A percentile compares a stretch with the other conserved stretches of the same genome.
phyloP scores from a whole-genome alignment of 2,329 filamentous ascomycete species.

The Ophiocordyceps camponoti-floridani region DNA sequence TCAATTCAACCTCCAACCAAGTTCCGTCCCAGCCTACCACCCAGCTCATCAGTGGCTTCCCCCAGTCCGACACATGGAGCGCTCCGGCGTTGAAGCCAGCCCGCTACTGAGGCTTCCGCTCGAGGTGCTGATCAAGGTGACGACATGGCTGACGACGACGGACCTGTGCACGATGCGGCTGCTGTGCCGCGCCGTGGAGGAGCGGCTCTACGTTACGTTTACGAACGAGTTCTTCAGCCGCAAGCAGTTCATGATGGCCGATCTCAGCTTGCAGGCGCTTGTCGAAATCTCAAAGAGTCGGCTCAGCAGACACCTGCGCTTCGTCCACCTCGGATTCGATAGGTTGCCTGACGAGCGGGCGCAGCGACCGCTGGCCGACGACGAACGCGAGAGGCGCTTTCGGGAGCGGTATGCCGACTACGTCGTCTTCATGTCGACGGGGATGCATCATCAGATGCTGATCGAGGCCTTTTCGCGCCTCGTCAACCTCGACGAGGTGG shows the following conservation, averaged over 20 bases:
- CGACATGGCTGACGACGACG: conserved; percentile 29
- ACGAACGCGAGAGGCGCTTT: conserved; percentile 4
- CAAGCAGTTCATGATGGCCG: conserved; percentile 46
- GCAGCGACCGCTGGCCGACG: conserved; percentile 2
- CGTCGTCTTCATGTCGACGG: conserved; percentile 19
- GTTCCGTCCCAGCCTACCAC: too few relatives aligned
- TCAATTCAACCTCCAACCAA: too few relatives aligned
- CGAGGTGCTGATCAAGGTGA: conserved; percentile 40
- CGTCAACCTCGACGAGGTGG: conserved; percentile 33
- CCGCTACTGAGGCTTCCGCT: conserved; percentile 26
- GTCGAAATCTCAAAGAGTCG: conserved; percentile 31
- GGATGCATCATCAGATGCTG: conserved; percentile 33
- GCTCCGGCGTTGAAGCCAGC: neutral
- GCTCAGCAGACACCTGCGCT: conserved; percentile 18
- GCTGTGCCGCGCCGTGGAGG: conserved; percentile 35
- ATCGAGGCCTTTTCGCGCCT: conserved; percentile 36
- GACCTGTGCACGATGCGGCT: conserved; percentile 38
- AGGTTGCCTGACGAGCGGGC: conserved; percentile 6
- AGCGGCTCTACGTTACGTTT: conserved; percentile 34
- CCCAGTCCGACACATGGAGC: too few relatives aligned
- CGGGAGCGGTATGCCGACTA: conserved; percentile 7
- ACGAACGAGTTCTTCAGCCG: conserved; percentile 45
- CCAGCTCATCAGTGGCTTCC: too few relatives aligned
- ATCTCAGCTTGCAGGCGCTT: conserved; percentile 35
- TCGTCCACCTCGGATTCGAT: conserved; percentile 15